Base-by-base conservation (phyloP, 352 stramenopile genomes). In the Globisporangium barbulae region DNA sequence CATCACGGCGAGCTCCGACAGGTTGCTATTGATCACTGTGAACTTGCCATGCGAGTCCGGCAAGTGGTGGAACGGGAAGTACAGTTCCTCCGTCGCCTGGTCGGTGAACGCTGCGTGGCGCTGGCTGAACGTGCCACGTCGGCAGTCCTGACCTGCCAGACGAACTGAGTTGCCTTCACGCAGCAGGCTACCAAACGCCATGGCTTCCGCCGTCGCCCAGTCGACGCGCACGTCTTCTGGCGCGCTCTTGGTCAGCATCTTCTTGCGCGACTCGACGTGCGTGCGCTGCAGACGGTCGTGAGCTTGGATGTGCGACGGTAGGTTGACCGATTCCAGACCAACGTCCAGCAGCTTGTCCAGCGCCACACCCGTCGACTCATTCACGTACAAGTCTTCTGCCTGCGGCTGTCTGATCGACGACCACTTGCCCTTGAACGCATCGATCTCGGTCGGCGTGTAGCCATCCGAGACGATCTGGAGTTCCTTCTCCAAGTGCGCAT, bases 1-100 rank as follows among this genome's bases (percentile, higher is more conserved):
- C 79, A 97, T 91, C 60, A 96, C 89, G 13, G 81, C 90, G 53
- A 96, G 74, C 61, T 97, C 90, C 13, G 84, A 94, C 41, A 97
- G 53, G 70, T 93, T 88, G 57, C 83, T 93, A 74, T 93, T 93
- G 37, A 91, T 69, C 13, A 94, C 83, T 28, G 71, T 78, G 33
- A 91, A 75, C 45, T 76, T 74, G 2, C 77, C 80, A 50, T 76
- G 57, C 12, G 71, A 70, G 28, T 72, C 50, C 0, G 70, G 64
- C 48, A 91, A 71, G 53, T 94, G 71, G 47, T 87, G 70, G 58
- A 92, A 89, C 5, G 86, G 85, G 54, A 92, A 95, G 61, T 90
- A 93, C 2, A 81, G 59, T 25, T 93, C 79, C 39, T 94, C 82
- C 8, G 68, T 91, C 31, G 69, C 52, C 60, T 97, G 90, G 68